Percentiles rank a stretch among this genome's conserved stretches.
Conservation (phyloP, 345 rosid genomes). For the Rhizophora apiculata region DNA sequence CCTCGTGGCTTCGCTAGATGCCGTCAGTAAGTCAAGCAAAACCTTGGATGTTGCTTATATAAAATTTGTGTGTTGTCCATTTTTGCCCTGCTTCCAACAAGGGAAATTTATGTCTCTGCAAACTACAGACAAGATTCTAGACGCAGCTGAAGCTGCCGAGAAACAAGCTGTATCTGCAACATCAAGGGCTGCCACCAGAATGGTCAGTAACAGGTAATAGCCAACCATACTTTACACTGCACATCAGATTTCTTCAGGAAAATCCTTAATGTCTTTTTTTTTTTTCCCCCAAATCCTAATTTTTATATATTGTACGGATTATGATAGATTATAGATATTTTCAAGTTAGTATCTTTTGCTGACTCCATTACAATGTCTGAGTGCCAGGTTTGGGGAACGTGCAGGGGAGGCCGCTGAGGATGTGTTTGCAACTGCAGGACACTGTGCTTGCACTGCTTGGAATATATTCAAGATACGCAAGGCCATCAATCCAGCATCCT, state of each 20-base stretch:
- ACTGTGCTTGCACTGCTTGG: constrained; percentile 63
- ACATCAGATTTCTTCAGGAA: not conserved
- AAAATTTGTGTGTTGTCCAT: not conserved
- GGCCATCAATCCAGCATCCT: constrained; percentile 63
- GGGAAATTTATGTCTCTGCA: not conserved
- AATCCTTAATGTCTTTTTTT: not conserved
- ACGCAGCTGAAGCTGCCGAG: constrained; percentile 90
- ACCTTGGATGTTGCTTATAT: not conserved
- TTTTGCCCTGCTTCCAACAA: not conserved
- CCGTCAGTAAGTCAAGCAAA: constrained; percentile 59
- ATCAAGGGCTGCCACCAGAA: constrained; percentile 61
- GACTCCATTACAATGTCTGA: not conserved
- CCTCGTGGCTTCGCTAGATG: constrained; percentile 81
- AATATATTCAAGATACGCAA: constrained; percentile 74
- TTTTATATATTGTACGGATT: too few relatives aligned
- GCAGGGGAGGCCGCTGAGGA: constrained; percentile 83
- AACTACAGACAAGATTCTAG: constrained; percentile 58
- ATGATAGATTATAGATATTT: too few relatives aligned
- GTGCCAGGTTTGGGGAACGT: constrained; percentile 61
- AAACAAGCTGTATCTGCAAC: constrained; percentile 75
- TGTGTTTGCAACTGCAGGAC: constrained; percentile 74
- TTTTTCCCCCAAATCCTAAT: not conserved
- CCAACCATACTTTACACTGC: not conserved
- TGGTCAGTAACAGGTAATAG: constrained; percentile 51
- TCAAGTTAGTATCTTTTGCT: not conserved